Percentiles rank a stretch among this genome's conserved stretches.
phyloP scores from a whole-genome alignment of 164 flowering plant species.

The Chimonanthus praecox region DNA sequence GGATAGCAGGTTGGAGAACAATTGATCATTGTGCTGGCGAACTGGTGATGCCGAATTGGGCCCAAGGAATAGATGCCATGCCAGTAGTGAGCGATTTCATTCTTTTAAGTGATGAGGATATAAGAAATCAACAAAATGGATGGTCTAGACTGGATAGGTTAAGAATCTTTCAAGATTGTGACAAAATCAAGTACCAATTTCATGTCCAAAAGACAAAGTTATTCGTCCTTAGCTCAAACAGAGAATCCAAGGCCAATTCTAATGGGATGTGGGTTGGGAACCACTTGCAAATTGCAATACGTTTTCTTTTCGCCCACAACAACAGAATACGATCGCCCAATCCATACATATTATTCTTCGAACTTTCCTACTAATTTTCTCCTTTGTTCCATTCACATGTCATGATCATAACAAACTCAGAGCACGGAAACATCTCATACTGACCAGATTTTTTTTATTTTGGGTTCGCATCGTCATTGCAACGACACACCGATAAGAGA shows the following conservation, averaged over 20 bases:
- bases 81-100: too few species aligned
- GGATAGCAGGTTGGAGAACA: not conserved
- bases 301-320: not conserved
- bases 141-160: not conserved
- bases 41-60: constrained; percentile 1
- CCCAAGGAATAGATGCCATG: constrained; percentile 8
- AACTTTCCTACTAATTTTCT: not conserved
- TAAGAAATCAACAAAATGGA: not conserved
- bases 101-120: too few species aligned
- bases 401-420: not conserved
- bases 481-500: too few species aligned
- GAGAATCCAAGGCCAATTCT: not conserved
- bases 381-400: not conserved
- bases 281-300: not conserved
- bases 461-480: too few species aligned
- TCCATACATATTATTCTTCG: not conserved
- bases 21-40: not conserved
- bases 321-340: not conserved
- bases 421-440: not conserved
- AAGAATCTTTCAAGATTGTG: constrained; percentile 1
- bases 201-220: constrained; percentile 5
- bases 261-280: not conserved
- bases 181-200: not conserved
- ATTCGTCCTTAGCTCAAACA: constrained; percentile 26
- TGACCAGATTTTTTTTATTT: too few species aligned